Evolutionary conservation across 352 stramenopile genomes (phyloP).

Genomic region (Phytophthora vignae): DNA sequence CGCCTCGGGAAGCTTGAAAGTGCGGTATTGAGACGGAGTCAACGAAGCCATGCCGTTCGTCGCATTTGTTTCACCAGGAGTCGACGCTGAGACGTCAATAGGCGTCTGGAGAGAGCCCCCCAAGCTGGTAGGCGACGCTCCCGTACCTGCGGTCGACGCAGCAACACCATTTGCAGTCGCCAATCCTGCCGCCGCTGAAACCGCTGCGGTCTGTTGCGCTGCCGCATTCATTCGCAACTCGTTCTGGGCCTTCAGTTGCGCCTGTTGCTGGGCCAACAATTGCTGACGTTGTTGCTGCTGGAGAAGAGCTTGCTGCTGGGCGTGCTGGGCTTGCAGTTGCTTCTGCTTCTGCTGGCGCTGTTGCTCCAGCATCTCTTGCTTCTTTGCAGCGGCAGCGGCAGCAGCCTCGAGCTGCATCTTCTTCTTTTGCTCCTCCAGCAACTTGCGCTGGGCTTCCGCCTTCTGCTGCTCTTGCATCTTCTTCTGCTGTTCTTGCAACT

Average conservation of each 20-base stretch:
- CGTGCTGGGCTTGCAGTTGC: constrained; percentile 62
- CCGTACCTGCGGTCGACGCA: constrained; percentile 1
- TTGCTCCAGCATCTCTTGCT: constrained; percentile 66
- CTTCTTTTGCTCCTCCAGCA: constrained; percentile 76
- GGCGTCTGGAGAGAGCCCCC: constrained; percentile 54
- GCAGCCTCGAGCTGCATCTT: constrained; percentile 73
- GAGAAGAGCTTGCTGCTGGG: constrained; percentile 57
- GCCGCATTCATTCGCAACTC: constrained; percentile 44
- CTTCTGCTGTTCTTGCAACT: constrained; percentile 76
- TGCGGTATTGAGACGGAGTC: constrained; percentile 78
- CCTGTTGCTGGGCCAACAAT: constrained; percentile 46
- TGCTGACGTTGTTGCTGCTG: constrained; percentile 57
- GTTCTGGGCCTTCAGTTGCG: constrained; percentile 56
- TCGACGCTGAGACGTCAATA: constrained; percentile 54
- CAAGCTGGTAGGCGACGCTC: constrained; percentile 31
- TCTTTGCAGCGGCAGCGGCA: constrained; percentile 61
- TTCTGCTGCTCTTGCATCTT: constrained; percentile 76
- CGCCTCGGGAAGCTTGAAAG: constrained; percentile 69
- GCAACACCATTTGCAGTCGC: constrained; percentile 17
- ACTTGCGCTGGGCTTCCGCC: constrained; percentile 66
- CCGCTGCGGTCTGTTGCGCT: constrained; percentile 21
- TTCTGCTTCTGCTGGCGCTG: constrained; percentile 68
- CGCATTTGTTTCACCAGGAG: constrained; percentile 25
- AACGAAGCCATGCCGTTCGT: constrained; percentile 47
- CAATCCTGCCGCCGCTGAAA: constrained; percentile 17